These are phyloP conservation scores for Lipomyces yamadae DNA, from an alignment of 805 yeast species.

Conservation along the genomic window DNA sequence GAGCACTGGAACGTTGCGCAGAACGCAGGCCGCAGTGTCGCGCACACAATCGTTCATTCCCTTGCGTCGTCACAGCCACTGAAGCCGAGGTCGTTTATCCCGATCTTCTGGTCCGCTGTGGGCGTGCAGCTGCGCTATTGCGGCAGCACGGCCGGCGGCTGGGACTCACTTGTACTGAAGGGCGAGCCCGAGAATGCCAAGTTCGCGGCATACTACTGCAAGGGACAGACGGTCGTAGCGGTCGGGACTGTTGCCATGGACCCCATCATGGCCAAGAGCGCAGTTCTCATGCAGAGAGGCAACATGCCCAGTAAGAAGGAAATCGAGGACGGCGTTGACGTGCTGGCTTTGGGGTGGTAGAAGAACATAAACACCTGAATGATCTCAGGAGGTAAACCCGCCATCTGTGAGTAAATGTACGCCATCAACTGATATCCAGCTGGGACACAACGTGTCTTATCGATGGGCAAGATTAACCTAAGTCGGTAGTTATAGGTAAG, in stretches of 20 bases:
- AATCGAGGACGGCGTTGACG: conserved; percentile 15
- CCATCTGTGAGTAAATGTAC: neutral
- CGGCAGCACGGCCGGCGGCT: conserved; percentile 20
- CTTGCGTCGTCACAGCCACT: neutral
- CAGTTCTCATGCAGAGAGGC: conserved; percentile 12
- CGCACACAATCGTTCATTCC: conserved; percentile 8
- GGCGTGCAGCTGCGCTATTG: conserved; percentile 24
- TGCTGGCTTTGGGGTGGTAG: neutral
- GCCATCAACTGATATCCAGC: conserved; percentile 2
- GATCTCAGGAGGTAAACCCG: neutral
- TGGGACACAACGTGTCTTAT: neutral
- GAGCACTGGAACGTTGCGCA: conserved; percentile 26
- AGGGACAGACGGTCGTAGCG: conserved; percentile 20
- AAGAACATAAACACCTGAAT: conserved; percentile 4
- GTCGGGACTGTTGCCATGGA: conserved; percentile 16
- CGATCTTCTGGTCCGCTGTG: conserved; percentile 23
- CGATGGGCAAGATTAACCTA: neutral
- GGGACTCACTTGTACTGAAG: conserved; percentile 14
- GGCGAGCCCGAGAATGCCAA: conserved; percentile 13
- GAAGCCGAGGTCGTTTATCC: conserved; percentile 17
- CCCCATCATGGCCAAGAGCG: conserved; percentile 12
- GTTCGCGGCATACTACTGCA: conserved; percentile 14
- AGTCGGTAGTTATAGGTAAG: no score
- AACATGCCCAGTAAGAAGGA: conserved; percentile 18
- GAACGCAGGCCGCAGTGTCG: conserved; percentile 11